These are phyloP conservation scores for Ilyonectria mors-panacis DNA, from an alignment of 2,329 filamentous ascomycete species.

Conservation along the genomic window DNA sequence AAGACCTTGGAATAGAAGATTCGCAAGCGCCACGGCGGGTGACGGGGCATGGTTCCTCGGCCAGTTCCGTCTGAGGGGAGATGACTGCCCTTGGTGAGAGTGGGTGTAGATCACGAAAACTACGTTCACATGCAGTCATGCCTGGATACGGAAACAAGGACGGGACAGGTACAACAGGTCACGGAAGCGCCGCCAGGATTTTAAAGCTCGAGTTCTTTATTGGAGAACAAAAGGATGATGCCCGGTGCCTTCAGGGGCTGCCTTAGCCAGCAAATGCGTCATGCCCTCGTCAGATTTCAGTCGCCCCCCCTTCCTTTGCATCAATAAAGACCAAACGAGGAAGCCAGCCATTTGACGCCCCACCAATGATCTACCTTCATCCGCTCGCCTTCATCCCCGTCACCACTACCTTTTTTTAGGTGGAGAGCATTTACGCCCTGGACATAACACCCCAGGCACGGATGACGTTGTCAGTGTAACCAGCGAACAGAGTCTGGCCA, in stretches of 20 bases:
- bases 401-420: slow-evolving; percentile 47
- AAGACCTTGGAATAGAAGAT: background rate
- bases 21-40: background rate
- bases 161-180: slow-evolving; percentile 39
- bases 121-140: background rate
- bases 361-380: slow-evolving; percentile 61
- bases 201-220: slow-evolving; percentile 55
- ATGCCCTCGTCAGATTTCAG: slow-evolving; percentile 55
- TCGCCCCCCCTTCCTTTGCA: slow-evolving; percentile 55
- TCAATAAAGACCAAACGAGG: slow-evolving; percentile 62
- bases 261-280: slow-evolving; percentile 56
- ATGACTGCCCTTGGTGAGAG: background rate
- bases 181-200: slow-evolving; percentile 24
- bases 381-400: slow-evolving; percentile 45
- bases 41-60: background rate
- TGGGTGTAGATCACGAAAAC: slow-evolving; percentile 45
- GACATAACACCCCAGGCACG: slow-evolving; percentile 98
- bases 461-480: slow-evolving; percentile 99
- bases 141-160: background rate
- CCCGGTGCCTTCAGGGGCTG: slow-evolving; percentile 57
- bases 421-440: slow-evolving; percentile 75
- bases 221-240: slow-evolving; percentile 59
- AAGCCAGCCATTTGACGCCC: slow-evolving; percentile 63
- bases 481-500: slow-evolving; percentile 98
- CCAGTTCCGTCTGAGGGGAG: background rate